Percentiles rank a stretch among this genome's conserved stretches.
phyloP scores from a whole-genome alignment of 768 basidiomycete species.

The Flagelloscypha sp. region DNA sequence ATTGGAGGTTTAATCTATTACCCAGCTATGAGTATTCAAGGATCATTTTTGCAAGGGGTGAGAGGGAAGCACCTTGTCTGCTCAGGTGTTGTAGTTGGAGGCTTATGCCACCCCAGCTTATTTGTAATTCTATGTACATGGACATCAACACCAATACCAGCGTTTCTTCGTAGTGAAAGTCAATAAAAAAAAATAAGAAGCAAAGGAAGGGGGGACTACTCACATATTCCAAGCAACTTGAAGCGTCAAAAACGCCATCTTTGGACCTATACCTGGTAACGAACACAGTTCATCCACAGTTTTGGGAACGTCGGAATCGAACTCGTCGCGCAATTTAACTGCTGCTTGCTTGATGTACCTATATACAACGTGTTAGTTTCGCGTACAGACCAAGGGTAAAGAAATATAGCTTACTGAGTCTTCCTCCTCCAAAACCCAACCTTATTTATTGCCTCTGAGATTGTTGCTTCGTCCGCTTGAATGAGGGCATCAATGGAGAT shows the following conservation, averaged over 20 bases:
- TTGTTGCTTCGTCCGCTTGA: slow-evolving; percentile 48
- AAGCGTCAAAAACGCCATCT: slow-evolving; percentile 87
- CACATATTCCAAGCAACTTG: slow-evolving; percentile 83
- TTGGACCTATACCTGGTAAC: slow-evolving; percentile 87
- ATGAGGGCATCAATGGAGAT: slow-evolving; percentile 67
- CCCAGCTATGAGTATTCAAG: background rate
- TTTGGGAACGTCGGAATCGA: slow-evolving; percentile 79
- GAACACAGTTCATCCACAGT: slow-evolving; percentile 84
- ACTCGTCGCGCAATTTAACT: slow-evolving; percentile 56
- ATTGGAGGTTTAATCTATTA: slow-evolving; percentile 63
- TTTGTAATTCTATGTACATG: slow-evolving; percentile 97
- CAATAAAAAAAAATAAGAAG: background rate
- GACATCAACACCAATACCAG: slow-evolving; percentile 91
- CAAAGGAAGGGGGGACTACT: slow-evolving; percentile 15
- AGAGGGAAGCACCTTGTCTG: slow-evolving; percentile 56
- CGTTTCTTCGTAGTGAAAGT: slow-evolving; percentile 43
- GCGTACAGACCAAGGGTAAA: background rate
- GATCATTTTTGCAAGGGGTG: background rate
- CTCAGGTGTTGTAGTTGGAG: slow-evolving; percentile 78
- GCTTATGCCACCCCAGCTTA: slow-evolving; percentile 85
- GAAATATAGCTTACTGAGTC: slow-evolving; percentile 50
- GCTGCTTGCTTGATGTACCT: slow-evolving; percentile 77
- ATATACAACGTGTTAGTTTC: slow-evolving; percentile 2
- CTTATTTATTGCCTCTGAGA: slow-evolving; percentile 74
- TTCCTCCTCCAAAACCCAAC: slow-evolving; percentile 93